A percentile compares a stretch with the other conserved stretches of the same genome.
These are phyloP conservation scores for Phytophthora litchii DNA, from an alignment of 352 stramenopile genomes.

Conservation along the genomic window DNA sequence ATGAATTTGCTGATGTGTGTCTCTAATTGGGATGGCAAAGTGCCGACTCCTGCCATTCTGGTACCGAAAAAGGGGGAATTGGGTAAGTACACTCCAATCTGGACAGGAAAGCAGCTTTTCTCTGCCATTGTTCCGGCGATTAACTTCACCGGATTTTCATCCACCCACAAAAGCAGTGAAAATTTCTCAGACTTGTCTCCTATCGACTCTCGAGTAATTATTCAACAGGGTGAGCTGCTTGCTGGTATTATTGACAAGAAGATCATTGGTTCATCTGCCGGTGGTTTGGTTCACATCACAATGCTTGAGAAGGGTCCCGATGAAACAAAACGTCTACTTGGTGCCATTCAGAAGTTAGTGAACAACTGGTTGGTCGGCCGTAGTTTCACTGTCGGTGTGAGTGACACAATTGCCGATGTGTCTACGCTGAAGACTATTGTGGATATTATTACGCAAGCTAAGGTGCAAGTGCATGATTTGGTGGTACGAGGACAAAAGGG, in stretches of 20 bases:
- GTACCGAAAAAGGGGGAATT: constrained; percentile 92
- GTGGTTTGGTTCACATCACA: constrained; percentile 97
- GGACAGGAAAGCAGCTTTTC: constrained; percentile 99
- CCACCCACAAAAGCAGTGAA: constrained; percentile 94
- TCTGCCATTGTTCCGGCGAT: constrained; percentile 97
- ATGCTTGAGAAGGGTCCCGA: constrained; percentile 94
- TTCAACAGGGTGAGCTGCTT: constrained; percentile 97
- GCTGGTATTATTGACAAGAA: constrained; percentile 99
- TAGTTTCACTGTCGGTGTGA: constrained; percentile 99
- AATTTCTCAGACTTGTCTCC: constrained; percentile 92
- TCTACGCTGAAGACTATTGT: constrained; percentile 98
- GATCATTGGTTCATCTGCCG: constrained; percentile 96
- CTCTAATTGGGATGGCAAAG: constrained; percentile 95
- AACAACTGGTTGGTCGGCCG: constrained; percentile 99
- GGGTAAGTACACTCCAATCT: constrained; percentile 91
- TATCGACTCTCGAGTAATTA: constrained; percentile 97
- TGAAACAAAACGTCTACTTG: constrained; percentile 89
- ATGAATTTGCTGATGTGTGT: constrained; percentile 99
- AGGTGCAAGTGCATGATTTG: constrained; percentile 93
- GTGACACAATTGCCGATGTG: constrained; percentile 98
- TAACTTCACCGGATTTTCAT: constrained; percentile 96
- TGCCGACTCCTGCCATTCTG: constrained; percentile 97
- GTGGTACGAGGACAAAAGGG: constrained; percentile 98
- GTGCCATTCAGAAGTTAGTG: constrained; percentile 96
- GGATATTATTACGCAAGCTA: constrained; percentile 98